Conservation (phyloP, 1,284 basidiomycete species). For the Rhodotorula sp. region DNA sequence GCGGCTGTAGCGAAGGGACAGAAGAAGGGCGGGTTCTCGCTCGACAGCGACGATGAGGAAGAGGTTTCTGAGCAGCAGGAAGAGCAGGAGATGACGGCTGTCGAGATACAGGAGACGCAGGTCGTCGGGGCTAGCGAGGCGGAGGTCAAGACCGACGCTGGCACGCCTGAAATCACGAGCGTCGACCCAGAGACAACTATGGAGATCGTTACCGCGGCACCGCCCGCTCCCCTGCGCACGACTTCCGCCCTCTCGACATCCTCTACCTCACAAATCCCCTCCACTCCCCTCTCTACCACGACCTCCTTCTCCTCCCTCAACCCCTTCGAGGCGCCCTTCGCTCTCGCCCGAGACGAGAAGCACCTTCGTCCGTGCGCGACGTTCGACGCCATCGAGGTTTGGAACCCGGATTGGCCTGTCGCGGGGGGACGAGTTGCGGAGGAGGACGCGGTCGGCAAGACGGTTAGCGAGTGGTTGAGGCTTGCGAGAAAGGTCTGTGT, state of each 20-base stretch:
- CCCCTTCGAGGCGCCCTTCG: neutral
- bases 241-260: slow-evolving; percentile 20
- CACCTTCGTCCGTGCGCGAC: slow-evolving; percentile 52
- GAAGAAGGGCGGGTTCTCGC: slow-evolving; percentile 5
- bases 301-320: slow-evolving; percentile 7
- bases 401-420: slow-evolving; percentile 65
- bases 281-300: slow-evolving; percentile 26
- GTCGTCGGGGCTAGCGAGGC: neutral
- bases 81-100: too few relatives aligned
- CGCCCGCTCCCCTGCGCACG: slow-evolving; percentile 6
- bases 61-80: neutral
- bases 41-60: slow-evolving; percentile 42
- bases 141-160: neutral
- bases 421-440: slow-evolving; percentile 57
- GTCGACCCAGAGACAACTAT: neutral
- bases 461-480: slow-evolving; percentile 59
- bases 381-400: slow-evolving; percentile 65
- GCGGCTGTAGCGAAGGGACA: neutral
- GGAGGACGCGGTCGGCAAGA: slow-evolving; percentile 65
- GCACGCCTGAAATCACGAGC: neutral
- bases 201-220: neutral
- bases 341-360: slow-evolving; percentile 11
- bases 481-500: slow-evolving; percentile 40
- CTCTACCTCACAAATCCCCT: slow-evolving; percentile 26
- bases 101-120: neutral